phyloP scores from a whole-genome alignment of 305 asterid species.

The Plantago coronopus region DNA sequence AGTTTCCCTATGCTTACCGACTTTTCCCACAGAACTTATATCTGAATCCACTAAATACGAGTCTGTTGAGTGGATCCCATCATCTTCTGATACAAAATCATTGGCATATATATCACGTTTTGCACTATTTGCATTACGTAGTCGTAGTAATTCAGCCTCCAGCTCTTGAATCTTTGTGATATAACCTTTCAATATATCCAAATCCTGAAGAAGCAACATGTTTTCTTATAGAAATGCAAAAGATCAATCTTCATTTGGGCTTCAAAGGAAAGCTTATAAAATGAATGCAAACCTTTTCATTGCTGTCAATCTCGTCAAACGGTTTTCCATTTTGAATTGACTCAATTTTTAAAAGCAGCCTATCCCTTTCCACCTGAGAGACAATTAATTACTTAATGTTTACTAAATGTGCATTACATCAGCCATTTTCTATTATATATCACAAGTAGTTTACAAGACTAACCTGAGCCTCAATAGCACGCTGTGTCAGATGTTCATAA shows the following conservation, averaged over 20 bases:
- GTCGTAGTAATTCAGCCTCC: slow-evolving; percentile 60
- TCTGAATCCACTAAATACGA: slow-evolving; percentile 45
- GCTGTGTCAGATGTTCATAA: slow-evolving; percentile 60
- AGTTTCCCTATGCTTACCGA: slow-evolving; percentile 45
- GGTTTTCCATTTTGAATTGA: slow-evolving; percentile 60
- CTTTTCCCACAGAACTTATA: slow-evolving; percentile 41
- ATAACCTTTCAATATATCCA: slow-evolving; percentile 64
- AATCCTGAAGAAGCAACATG: slow-evolving; percentile 43
- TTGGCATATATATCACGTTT: slow-evolving; percentile 39
- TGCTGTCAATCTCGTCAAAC: slow-evolving; percentile 48
- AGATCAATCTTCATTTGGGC: too few species aligned
- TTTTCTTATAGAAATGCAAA: slow-evolving; percentile 1
- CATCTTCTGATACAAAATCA: slow-evolving; percentile 49
- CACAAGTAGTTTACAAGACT: slow-evolving; percentile 9
- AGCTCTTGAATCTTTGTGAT: slow-evolving; percentile 69
- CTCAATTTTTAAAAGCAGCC: slow-evolving; percentile 62
- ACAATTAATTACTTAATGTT: slow-evolving; percentile 12
- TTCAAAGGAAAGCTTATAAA: slow-evolving; percentile 11
- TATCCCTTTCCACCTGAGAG: slow-evolving; percentile 82
- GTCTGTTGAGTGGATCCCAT: slow-evolving; percentile 42
- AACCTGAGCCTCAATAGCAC: slow-evolving; percentile 91
- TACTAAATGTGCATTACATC: neutral
- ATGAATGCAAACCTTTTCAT: slow-evolving; percentile 49
- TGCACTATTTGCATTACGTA: slow-evolving; percentile 39
- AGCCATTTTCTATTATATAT: too few species aligned